A percentile compares a stretch with the other conserved stretches of the same genome.
Conservation (phyloP, 139 green algal genomes). For the Chlorella sp. region DNA sequence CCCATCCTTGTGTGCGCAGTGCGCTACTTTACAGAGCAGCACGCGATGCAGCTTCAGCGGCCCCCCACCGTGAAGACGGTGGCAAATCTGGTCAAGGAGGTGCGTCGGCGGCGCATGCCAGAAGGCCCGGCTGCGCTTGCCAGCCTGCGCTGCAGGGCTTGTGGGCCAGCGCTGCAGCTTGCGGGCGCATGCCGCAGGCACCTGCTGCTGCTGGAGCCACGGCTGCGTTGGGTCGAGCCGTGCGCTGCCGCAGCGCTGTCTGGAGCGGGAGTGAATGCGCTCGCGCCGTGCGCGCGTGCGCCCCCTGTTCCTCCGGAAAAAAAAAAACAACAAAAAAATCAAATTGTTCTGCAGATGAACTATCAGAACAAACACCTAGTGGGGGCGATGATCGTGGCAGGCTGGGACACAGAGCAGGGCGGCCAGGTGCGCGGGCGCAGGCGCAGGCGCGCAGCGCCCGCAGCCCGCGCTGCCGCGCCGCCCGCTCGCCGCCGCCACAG, state of each 20-base stretch:
- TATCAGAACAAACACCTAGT: conserved; percentile 94
- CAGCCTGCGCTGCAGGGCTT: background rate
- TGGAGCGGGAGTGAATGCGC: too few species aligned
- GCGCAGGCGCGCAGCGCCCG: background rate
- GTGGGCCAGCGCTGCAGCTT: too few species aligned
- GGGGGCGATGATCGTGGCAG: conserved; percentile 94
- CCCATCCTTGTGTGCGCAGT: conserved; percentile 35
- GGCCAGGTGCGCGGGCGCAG: conserved; percentile 67
- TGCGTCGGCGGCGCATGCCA: conserved; percentile 25
- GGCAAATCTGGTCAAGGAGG: conserved; percentile 83
- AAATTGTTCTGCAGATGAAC: conserved; percentile 70
- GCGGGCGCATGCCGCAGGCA: too few species aligned
- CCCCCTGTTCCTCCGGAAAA: too few species aligned
- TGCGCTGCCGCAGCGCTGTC: too few species aligned
- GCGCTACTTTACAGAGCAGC: conserved; percentile 52
- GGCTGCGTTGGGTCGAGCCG: too few species aligned
- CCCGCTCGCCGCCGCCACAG: background rate
- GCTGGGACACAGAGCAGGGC: conserved; percentile 82
- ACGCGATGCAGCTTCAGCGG: conserved; percentile 58
- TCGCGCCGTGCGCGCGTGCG: too few species aligned
- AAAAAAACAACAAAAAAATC: background rate
- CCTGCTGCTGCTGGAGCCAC: too few species aligned
- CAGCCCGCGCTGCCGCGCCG: background rate
- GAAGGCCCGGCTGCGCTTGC: background rate
- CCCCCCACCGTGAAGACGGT: conserved; percentile 74